phyloP scores from a whole-genome alignment of 768 basidiomycete genomes.

The Mycena albidolilacea region DNA sequence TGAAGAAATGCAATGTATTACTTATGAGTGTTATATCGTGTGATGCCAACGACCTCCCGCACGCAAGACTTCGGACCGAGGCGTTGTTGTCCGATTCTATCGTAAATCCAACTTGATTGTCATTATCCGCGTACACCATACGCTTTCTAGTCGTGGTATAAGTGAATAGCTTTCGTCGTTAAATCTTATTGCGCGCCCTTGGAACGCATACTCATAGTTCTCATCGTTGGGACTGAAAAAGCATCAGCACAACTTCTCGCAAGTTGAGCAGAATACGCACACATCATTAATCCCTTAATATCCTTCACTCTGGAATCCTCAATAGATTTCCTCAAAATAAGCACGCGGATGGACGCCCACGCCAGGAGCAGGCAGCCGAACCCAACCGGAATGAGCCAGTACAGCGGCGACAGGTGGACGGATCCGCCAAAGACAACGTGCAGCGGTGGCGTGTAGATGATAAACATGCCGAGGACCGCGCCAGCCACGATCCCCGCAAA shows the following conservation, averaged over 20 bases:
- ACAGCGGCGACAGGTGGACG: conserved; percentile 69
- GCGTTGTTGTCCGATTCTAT: neutral
- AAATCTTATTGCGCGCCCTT: conserved; percentile 37
- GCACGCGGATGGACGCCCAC: conserved; percentile 73
- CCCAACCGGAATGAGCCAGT: conserved; percentile 77
- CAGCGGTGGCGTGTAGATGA: conserved; percentile 78
- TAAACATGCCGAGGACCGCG: conserved; percentile 75
- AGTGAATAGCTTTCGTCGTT: conserved; percentile 1
- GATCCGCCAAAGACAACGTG: conserved; percentile 80
- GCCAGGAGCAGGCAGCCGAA: conserved; percentile 70
- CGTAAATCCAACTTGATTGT: neutral
- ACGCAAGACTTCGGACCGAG: too few species aligned
- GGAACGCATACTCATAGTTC: conserved; percentile 74
- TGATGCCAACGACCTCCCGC: neutral
- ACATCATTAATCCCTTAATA: conserved; percentile 80
- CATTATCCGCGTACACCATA: conserved; percentile 1
- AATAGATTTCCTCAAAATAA: conserved; percentile 69
- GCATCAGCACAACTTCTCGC: conserved; percentile 29
- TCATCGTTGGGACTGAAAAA: conserved; percentile 71
- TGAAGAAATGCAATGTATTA: conserved; percentile 25
- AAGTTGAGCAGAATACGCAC: conserved; percentile 57
- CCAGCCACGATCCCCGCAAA: conserved; percentile 75
- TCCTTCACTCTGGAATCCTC: conserved; percentile 72
- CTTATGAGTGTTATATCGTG: neutral
- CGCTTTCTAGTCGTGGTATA: conserved; percentile 3